These are phyloP conservation scores for Tricholoma furcatifolium DNA, from an alignment of 768 basidiomycete species.

Conservation along the genomic window DNA sequence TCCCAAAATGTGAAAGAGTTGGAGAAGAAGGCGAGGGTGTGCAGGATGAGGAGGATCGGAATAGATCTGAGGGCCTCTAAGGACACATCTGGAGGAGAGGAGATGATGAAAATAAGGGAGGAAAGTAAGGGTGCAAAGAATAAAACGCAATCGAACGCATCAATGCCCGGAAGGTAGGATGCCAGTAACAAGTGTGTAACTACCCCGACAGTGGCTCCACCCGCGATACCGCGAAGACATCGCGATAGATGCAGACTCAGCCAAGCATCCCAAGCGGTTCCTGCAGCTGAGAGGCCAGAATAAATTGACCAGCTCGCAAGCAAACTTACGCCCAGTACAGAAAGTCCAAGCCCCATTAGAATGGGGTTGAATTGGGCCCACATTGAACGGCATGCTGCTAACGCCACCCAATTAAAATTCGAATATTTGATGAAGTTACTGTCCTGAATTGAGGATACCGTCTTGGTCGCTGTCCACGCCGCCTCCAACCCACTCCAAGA, in stretches of 20 bases:
- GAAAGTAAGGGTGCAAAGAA: slow-evolving; percentile 50
- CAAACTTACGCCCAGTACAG: slow-evolving; percentile 54
- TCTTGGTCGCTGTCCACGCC: slow-evolving; percentile 40
- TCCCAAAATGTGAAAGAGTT: slow-evolving; percentile 99
- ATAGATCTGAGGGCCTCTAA: slow-evolving; percentile 26
- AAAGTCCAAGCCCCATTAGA: slow-evolving; percentile 74
- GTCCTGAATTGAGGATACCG: slow-evolving; percentile 21
- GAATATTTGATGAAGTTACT: slow-evolving; percentile 38
- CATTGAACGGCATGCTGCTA: slow-evolving; percentile 73
- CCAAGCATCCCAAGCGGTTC: slow-evolving; percentile 44
- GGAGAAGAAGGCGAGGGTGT: slow-evolving; percentile 77
- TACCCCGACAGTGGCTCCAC: slow-evolving; percentile 37
- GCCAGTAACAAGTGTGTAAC: slow-evolving; percentile 29
- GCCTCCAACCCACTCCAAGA: slow-evolving; percentile 54
- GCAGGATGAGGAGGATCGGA: slow-evolving; percentile 59
- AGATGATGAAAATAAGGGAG: slow-evolving; percentile 41
- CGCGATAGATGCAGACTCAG: slow-evolving; percentile 28
- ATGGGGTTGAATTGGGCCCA: slow-evolving; percentile 94
- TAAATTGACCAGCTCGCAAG: slow-evolving; percentile 58
- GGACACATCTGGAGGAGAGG: slow-evolving; percentile 35
- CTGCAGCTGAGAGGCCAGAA: slow-evolving; percentile 38
- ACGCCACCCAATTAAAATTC: slow-evolving; percentile 58
- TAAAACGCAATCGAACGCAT: slow-evolving; percentile 46
- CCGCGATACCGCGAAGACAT: slow-evolving; percentile 33
- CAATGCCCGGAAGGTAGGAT: slow-evolving; percentile 42